These are phyloP conservation scores for Blastobotrys muscicola DNA, from an alignment of 805 yeast genomes.

Conservation along the genomic window DNA sequence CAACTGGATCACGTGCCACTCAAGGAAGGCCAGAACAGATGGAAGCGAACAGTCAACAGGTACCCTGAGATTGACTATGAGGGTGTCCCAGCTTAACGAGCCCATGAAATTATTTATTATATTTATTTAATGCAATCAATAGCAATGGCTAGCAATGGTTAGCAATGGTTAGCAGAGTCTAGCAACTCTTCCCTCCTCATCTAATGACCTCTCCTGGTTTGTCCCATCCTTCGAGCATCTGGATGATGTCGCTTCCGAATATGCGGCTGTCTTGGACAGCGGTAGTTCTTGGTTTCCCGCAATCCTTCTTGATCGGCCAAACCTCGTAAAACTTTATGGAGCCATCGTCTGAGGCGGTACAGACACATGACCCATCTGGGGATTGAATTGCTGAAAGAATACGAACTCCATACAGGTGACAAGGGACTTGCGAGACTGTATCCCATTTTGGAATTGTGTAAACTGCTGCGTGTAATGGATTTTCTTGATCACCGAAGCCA, in stretches of 20 bases:
- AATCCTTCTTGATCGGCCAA: conserved; percentile 37
- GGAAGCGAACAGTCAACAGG: conserved; percentile 50
- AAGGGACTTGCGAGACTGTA: conserved; percentile 39
- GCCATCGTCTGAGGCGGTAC: conserved; percentile 71
- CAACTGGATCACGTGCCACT: conserved; percentile 58
- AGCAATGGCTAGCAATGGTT: conserved; percentile 17
- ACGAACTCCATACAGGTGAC: conserved; percentile 40
- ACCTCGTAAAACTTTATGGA: conserved; percentile 65
- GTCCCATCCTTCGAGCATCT: conserved; percentile 14
- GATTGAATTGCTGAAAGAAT: conserved; percentile 59
- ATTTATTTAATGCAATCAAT: conserved; percentile 17
- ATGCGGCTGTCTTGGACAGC: neutral
- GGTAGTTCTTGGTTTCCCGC: too few species aligned
- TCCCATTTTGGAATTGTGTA: conserved; percentile 61
- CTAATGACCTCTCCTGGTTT: conserved; percentile 13
- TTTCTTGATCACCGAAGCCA: conserved; percentile 58
- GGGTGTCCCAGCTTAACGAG: conserved; percentile 70
- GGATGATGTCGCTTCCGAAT: conserved; percentile 12
- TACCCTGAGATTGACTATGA: conserved; percentile 60
- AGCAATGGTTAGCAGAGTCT: neutral
- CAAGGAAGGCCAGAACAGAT: conserved; percentile 55
- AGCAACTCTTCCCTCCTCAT: conserved; percentile 17
- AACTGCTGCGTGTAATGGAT: conserved; percentile 45
- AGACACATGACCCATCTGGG: conserved; percentile 52
- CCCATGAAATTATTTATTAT: conserved; percentile 2